phyloP scores from a whole-genome alignment of 2,329 filamentous ascomycete genomes.

The Neonectria neomacrospora region DNA sequence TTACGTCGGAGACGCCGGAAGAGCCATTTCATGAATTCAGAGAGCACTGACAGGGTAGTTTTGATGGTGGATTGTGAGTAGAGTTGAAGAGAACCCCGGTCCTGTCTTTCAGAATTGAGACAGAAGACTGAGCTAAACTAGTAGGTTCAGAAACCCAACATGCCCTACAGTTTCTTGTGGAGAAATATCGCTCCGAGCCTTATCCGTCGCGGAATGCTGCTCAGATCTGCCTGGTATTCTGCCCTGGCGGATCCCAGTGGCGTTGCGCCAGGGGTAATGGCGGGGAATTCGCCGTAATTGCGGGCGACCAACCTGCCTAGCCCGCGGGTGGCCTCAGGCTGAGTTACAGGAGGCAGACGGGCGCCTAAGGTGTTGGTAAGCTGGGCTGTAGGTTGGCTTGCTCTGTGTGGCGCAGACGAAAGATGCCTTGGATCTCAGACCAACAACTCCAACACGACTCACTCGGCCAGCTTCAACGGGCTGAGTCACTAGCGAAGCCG shows the following conservation, averaged over 20 bases:
- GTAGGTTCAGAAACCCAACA: not conserved
- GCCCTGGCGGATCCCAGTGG: slow-evolving; percentile 17
- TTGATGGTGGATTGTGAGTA: not conserved
- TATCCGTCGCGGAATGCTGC: not conserved
- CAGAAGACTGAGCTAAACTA: too few species aligned
- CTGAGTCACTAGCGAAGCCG: slow-evolving; percentile 29
- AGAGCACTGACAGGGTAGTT: not conserved
- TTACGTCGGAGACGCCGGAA: not conserved
- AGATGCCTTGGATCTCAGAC: slow-evolving; percentile 8
- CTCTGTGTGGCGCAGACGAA: not conserved
- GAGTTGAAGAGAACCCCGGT: not conserved
- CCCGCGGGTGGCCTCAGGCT: slow-evolving; percentile 2
- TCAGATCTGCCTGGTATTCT: slow-evolving; percentile 17
- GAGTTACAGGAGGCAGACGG: not conserved
- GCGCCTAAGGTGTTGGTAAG: not conserved
- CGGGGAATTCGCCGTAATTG: not conserved
- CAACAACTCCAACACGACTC: slow-evolving; percentile 18
- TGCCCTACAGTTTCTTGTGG: not conserved
- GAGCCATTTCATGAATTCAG: not conserved
- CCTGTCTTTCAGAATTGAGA: not conserved
- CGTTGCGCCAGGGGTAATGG: slow-evolving; percentile 11
- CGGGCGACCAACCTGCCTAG: not conserved
- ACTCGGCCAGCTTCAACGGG: slow-evolving; percentile 29
- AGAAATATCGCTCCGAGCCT: not conserved
- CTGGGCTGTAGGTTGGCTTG: not conserved